A percentile compares a stretch with the other conserved stretches of the same genome.
Evolutionary conservation across 1,139 yeast genomes (phyloP).

Genomic region (Blastobotrys persicus): DNA sequence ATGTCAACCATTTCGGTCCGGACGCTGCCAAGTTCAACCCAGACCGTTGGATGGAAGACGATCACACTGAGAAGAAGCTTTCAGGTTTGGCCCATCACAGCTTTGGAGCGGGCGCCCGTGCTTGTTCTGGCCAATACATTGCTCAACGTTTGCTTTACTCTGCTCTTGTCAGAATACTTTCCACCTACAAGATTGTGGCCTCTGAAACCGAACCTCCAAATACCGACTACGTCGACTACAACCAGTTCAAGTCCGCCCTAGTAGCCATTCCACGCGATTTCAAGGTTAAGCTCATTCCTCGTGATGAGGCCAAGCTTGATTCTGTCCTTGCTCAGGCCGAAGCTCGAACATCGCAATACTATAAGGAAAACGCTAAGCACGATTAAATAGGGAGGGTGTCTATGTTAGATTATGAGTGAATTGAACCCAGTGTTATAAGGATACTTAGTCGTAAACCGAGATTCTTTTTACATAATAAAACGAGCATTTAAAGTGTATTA

Average conservation of each 20-base stretch:
- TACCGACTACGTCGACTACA: conserved; percentile 28
- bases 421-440: too few species aligned
- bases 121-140: conserved; percentile 59
- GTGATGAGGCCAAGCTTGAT: conserved; percentile 22
- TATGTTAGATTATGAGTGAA: too few species aligned
- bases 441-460: too few species aligned
- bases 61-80: conserved; percentile 24
- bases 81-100: conserved; percentile 46
- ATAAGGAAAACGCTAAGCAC: conserved; percentile 14
- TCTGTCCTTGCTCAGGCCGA: conserved; percentile 22
- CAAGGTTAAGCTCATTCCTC: conserved; percentile 27
- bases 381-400: background rate
- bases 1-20: conserved; percentile 41
- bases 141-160: conserved; percentile 58
- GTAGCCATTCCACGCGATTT: conserved; percentile 30
- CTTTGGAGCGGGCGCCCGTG: conserved; percentile 64
- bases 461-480: background rate
- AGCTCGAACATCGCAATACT: conserved; percentile 23
- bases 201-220: conserved; percentile 25
- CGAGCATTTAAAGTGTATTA: background rate
- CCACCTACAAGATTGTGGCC: conserved; percentile 25
- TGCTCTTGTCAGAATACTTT: conserved; percentile 39
- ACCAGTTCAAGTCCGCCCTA: conserved; percentile 29
- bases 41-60: conserved; percentile 48
- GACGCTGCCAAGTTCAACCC: conserved; percentile 54